These are phyloP conservation scores for Paramecium biaurelia DNA, from an alignment of 73 alveolate genomes.

Conservation along the genomic window DNA sequence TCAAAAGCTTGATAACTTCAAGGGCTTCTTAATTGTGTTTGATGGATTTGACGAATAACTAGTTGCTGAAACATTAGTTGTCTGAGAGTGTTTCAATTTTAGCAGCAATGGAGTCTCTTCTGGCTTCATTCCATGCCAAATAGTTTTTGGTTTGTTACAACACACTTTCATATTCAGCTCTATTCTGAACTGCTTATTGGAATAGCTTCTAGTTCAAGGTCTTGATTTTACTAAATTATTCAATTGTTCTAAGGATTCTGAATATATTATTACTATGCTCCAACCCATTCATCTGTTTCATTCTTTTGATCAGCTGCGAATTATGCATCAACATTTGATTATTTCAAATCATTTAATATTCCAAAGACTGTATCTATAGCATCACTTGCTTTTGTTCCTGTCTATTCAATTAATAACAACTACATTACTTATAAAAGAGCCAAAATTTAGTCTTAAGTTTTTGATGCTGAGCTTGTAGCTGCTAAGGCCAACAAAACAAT, in stretches of 20 bases:
- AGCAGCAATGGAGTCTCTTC: not conserved
- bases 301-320: conserved; percentile 33
- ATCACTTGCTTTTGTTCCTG: conserved; percentile 39
- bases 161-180: not conserved
- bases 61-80: conserved; percentile 20
- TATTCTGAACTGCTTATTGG: not conserved
- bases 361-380: conserved; percentile 43
- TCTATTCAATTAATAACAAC: not conserved
- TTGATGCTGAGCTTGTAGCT: conserved; percentile 4
- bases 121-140: conserved; percentile 43
- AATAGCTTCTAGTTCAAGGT: not conserved
- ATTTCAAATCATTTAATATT: conserved; percentile 26
- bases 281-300: conserved; percentile 30
- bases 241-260: not conserved
- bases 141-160: conserved; percentile 2
- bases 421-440: not conserved
- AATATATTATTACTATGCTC: not conserved
- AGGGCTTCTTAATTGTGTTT: conserved; percentile 22
- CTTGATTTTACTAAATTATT: not conserved
- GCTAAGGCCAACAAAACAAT: not conserved
- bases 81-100: conserved; percentile 32
- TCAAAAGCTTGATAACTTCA: conserved; percentile 40
- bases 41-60: conserved; percentile 25
- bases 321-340: conserved; percentile 36
- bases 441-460: conserved; percentile 22